These are phyloP conservation scores for Torulaspora microellipsoides DNA, from an alignment of 805 yeast genomes.

Conservation along the genomic window DNA sequence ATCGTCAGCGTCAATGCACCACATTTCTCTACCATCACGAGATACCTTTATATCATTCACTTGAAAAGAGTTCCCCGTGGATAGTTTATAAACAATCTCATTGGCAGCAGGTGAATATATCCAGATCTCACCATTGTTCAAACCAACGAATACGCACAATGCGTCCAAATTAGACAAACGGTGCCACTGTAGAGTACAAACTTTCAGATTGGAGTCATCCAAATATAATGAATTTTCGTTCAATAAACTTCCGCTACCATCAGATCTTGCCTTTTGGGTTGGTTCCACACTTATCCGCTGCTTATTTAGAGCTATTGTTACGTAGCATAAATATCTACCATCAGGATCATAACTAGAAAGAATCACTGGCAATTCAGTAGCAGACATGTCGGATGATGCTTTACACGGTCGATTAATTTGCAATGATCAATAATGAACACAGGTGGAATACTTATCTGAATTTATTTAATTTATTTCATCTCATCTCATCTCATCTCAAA, in stretches of 20 bases:
- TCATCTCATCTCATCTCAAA: constrained; percentile 10
- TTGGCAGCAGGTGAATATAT: constrained; percentile 65
- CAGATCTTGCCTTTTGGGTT: constrained; percentile 34
- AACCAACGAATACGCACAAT: constrained; percentile 53
- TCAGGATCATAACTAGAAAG: constrained; percentile 55
- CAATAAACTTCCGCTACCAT: constrained; percentile 41
- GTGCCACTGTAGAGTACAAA: constrained; percentile 26
- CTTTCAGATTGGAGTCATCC: constrained; percentile 24
- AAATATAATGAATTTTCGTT: constrained; percentile 33
- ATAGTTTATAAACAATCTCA: constrained; percentile 49
- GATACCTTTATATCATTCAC: constrained; percentile 44
- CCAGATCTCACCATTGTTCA: constrained; percentile 59
- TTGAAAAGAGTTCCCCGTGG: constrained; percentile 43
- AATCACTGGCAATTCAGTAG: constrained; percentile 21
- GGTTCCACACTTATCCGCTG: constrained; percentile 66
- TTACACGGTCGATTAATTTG: too few species aligned
- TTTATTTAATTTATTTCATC: constrained; percentile 2
- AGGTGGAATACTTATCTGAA: not conserved
- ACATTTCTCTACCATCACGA: constrained; percentile 39
- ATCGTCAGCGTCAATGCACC: constrained; percentile 60
- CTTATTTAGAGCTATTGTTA: constrained; percentile 61
- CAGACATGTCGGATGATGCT: not conserved
- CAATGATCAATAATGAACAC: too few species aligned
- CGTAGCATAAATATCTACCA: constrained; percentile 61
- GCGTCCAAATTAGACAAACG: constrained; percentile 35